Evolutionary conservation across 495 filamentous ascomycete genomes (phyloP), one percentile per base, ranked within the genome.

Genomic region (Cudoniella acicularis): DNA sequence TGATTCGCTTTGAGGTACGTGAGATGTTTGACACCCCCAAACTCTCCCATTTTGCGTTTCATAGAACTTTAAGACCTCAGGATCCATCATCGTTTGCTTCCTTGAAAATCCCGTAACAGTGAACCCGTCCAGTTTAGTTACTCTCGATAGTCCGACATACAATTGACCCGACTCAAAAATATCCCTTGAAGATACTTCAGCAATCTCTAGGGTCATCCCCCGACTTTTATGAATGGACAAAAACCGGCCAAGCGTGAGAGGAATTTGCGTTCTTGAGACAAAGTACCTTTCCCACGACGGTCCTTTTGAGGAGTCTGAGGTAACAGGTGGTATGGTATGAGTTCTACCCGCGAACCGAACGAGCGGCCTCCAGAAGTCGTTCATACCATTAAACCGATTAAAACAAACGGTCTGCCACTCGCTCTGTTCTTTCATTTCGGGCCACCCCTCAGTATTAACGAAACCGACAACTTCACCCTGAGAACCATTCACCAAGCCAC

Each of bases 401-500:
- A 47, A 9, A 16, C 21, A 22, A 16, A 22, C 30, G 45, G 10
- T 10, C n/a, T 53, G 36, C 1, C n/a, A 52, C 21, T 21, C 27
- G 10, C 18, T 6, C 20, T 50, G 3, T 4, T 47, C 20, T 23
- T 50, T 8, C 40, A 18, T 16, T 21, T 13, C 53, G 20, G 54
- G 25, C 48, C 21, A 54, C 9, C 2, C 13, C 21, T 25, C 24
- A 20, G 48, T 57, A 27, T 42, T 21, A 8, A 54, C 57, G 52
- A 80, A 83, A 0, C 71, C 71, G 21, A 71, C 52, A 18, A 83
- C 71, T 6, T 67, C 56, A 2, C 80, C 80, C 58, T 79, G 79
- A 10, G 74, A 75, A 13, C 80, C 80, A 52, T 83, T 83, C 3
- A 78, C 77, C 2, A 83, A 72, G 0, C 72, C 69, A 0, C 27